Evolutionary conservation across 2,329 filamentous ascomycete species (phyloP).

Genomic region (Scedosporium apiospermum): DNA sequence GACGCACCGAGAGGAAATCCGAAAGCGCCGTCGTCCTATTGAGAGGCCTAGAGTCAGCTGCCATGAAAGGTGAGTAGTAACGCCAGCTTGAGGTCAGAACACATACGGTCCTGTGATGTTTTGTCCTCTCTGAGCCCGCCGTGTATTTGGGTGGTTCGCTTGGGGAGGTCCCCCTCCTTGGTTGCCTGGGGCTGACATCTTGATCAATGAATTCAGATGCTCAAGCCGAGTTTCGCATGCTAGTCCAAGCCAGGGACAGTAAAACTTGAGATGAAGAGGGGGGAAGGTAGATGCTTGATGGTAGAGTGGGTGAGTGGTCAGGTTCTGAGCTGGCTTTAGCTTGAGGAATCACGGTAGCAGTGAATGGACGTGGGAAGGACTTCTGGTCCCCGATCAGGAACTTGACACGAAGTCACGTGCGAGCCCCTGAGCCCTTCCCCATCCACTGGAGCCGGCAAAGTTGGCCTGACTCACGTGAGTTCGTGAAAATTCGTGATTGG

Average conservation of each 20-base stretch:
- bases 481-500: constrained; percentile 5
- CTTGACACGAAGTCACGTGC: constrained; percentile 7
- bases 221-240: neutral
- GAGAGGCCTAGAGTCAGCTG: neutral
- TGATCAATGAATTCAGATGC: neutral
- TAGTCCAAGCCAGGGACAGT: neutral
- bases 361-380: neutral
- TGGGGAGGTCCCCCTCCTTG: neutral
- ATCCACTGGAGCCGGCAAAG: neutral
- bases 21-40: constrained; percentile 42
- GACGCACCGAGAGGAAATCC: constrained; percentile 39
- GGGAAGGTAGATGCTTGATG: neutral
- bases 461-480: constrained; percentile 3
- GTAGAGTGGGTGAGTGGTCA: neutral
- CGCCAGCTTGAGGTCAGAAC: neutral
- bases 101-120: constrained; percentile 30
- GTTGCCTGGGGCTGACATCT: neutral
- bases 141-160: neutral
- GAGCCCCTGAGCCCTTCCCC: neutral
- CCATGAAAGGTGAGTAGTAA: neutral
- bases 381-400: neutral
- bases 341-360: neutral
- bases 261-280: neutral
- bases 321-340: too few species aligned
- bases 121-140: constrained; percentile 7